Conservation (phyloP, 2,329 filamentous ascomycete species). For the Pseudogymnoascus sp. region DNA sequence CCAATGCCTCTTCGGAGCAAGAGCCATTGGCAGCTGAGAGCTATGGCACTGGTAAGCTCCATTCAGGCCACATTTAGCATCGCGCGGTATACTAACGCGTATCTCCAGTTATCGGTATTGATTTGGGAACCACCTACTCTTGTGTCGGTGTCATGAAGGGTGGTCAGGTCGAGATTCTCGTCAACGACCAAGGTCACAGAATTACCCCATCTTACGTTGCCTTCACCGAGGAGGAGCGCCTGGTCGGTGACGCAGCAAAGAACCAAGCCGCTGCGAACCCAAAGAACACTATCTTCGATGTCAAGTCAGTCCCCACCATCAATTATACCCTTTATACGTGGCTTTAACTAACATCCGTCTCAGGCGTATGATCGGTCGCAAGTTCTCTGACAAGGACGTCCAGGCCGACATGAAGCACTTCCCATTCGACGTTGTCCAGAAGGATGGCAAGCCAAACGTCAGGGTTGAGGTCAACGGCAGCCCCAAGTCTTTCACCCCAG, state of each 20-base stretch:
- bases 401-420: conserved; percentile 96
- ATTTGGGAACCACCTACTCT: conserved; percentile 82
- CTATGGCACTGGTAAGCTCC: conserved; percentile 59
- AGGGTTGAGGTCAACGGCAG: conserved; percentile 60
- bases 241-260: conserved; percentile 96
- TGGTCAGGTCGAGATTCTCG: conserved; percentile 90
- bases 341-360: conserved; percentile 28
- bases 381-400: conserved; percentile 75
- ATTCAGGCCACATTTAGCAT: neutral
- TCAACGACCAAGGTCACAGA: conserved; percentile 95
- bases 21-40: conserved; percentile 55
- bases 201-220: conserved; percentile 93
- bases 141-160: conserved; percentile 95
- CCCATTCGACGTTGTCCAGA: conserved; percentile 88
- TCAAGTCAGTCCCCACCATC: conserved; percentile 59
- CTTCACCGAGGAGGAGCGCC: conserved; percentile 92
- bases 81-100: neutral
- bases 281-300: conserved; percentile 66
- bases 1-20: conserved; percentile 64
- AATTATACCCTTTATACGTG: conserved; percentile 13
- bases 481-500: conserved; percentile 68
- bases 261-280: conserved; percentile 85
- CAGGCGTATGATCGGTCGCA: conserved; percentile 78
- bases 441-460: conserved; percentile 83
- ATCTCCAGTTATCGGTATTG: conserved; percentile 74